Evolutionary conservation across 345 rosid species (phyloP).

Genomic region (Salix caprea): DNA sequence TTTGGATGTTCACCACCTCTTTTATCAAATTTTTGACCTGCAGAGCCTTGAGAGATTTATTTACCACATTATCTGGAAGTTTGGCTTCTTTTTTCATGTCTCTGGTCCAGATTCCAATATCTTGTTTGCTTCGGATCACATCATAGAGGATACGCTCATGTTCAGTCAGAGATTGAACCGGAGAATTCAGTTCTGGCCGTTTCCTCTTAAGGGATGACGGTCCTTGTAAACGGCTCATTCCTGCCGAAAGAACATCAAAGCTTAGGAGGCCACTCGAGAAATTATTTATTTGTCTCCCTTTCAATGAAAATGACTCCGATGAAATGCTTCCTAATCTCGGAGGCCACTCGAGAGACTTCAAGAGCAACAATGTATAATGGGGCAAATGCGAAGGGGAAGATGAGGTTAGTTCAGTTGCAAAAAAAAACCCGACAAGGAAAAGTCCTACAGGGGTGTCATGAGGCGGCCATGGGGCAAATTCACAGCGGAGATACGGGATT

Average conservation of each 20-base stretch:
- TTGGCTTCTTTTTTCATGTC: conserved; percentile 48
- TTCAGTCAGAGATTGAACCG: conserved; percentile 34
- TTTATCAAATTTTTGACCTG: conserved; percentile 27
- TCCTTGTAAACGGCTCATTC: conserved; percentile 16
- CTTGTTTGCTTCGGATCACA: conserved; percentile 50
- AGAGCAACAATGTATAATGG: too few relatives aligned
- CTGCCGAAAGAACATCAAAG: not conserved
- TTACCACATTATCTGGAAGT: conserved; percentile 21
- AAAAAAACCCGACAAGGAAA: too few relatives aligned
- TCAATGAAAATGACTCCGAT: too few relatives aligned
- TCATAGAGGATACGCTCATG: conserved; percentile 45
- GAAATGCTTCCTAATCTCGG: too few relatives aligned
- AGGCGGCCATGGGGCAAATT: too few relatives aligned
- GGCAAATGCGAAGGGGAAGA: too few relatives aligned
- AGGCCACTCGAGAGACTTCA: too few relatives aligned
- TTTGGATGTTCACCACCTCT: not conserved
- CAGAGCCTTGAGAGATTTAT: conserved; percentile 47
- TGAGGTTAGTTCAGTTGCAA: too few relatives aligned
- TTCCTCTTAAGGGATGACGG: conserved; percentile 41
- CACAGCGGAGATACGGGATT: too few relatives aligned
- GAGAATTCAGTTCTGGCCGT: conserved; percentile 37
- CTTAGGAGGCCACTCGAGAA: too few relatives aligned
- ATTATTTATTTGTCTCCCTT: too few relatives aligned
- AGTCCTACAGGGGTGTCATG: too few relatives aligned
- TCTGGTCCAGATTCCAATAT: conserved; percentile 46